These are phyloP conservation scores for Simmondsia chinensis DNA, from an alignment of 148 eudicot genomes.

Conservation along the genomic window DNA sequence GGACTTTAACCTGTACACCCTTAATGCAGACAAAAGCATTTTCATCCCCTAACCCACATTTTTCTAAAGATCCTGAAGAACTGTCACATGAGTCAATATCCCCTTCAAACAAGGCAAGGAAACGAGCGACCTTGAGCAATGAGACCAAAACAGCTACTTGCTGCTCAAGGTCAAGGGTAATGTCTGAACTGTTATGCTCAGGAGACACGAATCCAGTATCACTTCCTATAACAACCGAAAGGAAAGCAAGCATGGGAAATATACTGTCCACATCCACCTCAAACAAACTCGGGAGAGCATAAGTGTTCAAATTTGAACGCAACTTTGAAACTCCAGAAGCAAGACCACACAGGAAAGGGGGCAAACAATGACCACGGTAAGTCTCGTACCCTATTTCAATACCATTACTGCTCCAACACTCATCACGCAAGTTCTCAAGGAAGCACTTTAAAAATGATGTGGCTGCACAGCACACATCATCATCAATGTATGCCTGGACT, in stretches of 20 bases:
- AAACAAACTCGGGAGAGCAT: constrained; percentile 78
- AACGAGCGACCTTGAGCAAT: constrained; percentile 84
- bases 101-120: constrained; percentile 85
- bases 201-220: constrained; percentile 27
- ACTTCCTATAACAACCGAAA: constrained; percentile 43
- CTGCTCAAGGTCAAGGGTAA: constrained; percentile 50
- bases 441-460: constrained; percentile 91
- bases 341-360: constrained; percentile 69
- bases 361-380: constrained; percentile 71
- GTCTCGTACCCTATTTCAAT: constrained; percentile 61
- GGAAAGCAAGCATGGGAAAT: constrained; percentile 68
- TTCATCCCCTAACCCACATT: constrained; percentile 12
- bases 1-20: constrained; percentile 58
- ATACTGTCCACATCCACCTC: constrained; percentile 84
- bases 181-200: constrained; percentile 25
- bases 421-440: constrained; percentile 86
- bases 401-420: constrained; percentile 82
- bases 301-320: constrained; percentile 85
- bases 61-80: constrained; percentile 19
- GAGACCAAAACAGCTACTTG: constrained; percentile 88
- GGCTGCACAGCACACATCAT: constrained; percentile 91
- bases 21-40: constrained; percentile 53
- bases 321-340: constrained; percentile 77
- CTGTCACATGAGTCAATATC: constrained; percentile 66
- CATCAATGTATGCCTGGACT: constrained; percentile 65